phyloP scores from a whole-genome alignment of 2,329 filamentous ascomycete genomes.

The Sclerotinia borealis region DNA sequence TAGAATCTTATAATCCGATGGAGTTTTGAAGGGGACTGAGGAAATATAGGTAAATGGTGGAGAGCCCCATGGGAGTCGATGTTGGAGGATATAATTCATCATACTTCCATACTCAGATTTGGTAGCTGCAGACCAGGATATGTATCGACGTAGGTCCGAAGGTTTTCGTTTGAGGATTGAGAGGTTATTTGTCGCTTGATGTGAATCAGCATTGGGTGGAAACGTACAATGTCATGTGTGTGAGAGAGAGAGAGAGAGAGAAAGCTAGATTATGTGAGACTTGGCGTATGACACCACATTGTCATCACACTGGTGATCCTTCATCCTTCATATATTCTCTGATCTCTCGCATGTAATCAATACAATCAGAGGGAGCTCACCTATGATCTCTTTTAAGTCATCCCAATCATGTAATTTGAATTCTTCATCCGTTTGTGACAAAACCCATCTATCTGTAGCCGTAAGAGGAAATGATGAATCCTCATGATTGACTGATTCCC shows the following conservation, averaged over 20 bases:
- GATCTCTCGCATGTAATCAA: background rate
- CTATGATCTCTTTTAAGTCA: constrained; percentile 61
- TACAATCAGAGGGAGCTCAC: constrained; percentile 35
- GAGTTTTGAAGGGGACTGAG: constrained; percentile 43
- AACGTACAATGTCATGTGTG: background rate
- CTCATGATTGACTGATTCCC: constrained; percentile 6
- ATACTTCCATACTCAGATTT: constrained; percentile 72
- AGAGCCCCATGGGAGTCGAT: constrained; percentile 63
- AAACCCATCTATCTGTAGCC: constrained; percentile 50
- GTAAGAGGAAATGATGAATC: constrained; percentile 51
- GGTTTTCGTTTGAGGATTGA: constrained; percentile 73
- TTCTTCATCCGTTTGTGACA: constrained; percentile 61
- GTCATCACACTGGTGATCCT: constrained; percentile 3
- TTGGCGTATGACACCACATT: background rate
- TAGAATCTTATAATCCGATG: constrained; percentile 62
- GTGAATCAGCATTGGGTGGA: background rate
- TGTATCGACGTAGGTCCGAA: constrained; percentile 72
- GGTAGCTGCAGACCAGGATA: constrained; percentile 66
- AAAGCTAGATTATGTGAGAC: background rate
- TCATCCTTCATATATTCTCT: background rate
- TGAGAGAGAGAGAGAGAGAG: too few species aligned
- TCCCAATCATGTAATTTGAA: constrained; percentile 70
- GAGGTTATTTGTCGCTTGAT: constrained; percentile 52
- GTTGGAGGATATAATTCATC: constrained; percentile 67
- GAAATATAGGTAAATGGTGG: constrained; percentile 45